Base-by-base conservation (phyloP, 371 early-diverging fungal genomes). In the Mucor racemosus region DNA sequence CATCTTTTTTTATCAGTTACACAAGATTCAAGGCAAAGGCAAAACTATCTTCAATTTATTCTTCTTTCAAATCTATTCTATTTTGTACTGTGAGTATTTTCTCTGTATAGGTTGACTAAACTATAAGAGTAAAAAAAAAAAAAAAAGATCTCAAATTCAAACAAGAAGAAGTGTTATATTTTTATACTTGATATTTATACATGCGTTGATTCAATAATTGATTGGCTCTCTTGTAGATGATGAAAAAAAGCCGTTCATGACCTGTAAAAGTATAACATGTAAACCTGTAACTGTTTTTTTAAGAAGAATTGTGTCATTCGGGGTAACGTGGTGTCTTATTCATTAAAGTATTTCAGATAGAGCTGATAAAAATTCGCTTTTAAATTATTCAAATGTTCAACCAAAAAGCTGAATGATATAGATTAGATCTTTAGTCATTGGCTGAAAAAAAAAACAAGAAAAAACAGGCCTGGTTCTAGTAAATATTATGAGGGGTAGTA, bases 271-370 rank as follows among this genome's bases (percentile, higher is more conserved):
- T 38, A 38, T 2, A 38, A 38, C 38, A 38, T 38, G 4, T 38
- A 38, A 38, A 11, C 38, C 26, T 3, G 26, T 26, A 26, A 26
- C 26, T 44, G 44, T 17, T 44, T 17, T 44, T 17, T 44, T 17
- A 44, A 17, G 17, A 17, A 44, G 9, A 21, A 21, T 50, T 21
- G 21, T 50, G 21, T 26, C 26, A 50, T 19, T 21, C 50, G 26
- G 50, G 44, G 50, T 50, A 50, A 50, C 50, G 50, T 50, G 50
- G 50, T 50, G 50, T 50, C 50, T 19, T 26, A 26, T 50, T 50
- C 11, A 38, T 26, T 26, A 26, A 15, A 44, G 44, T 44, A 44
- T 44, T 44, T 44, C n/a, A 44, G 44, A 44, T 44, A 17, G 17
- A 44, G 44, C 44, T 44, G 44, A 44, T 44, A 17, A 14, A 44